Conservation (phyloP, 768 basidiomycete genomes). For the Trametes meyenii region DNA sequence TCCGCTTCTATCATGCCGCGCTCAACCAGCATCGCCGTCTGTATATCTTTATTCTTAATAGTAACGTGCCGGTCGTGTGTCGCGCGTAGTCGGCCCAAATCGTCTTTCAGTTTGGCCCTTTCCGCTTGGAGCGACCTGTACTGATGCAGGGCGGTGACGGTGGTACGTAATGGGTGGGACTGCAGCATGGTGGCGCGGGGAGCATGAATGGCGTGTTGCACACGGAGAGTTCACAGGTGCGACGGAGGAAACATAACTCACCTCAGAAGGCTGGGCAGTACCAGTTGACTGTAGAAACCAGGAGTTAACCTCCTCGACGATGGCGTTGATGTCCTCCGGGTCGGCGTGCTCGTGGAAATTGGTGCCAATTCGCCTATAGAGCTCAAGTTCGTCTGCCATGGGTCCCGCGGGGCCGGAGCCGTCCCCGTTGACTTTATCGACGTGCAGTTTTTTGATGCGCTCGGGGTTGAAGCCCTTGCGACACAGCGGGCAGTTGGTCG, state of each 20-base stretch:
- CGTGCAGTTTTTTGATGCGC: conserved; percentile 67
- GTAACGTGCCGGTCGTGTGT: conserved; percentile 22
- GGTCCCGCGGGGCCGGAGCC: background rate
- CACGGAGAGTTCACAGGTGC: background rate
- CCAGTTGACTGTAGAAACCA: conserved; percentile 35
- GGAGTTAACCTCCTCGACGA: conserved; percentile 51
- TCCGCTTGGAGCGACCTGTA: conserved; percentile 40
- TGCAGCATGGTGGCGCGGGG: conserved; percentile 21
- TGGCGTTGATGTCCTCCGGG: conserved; percentile 39
- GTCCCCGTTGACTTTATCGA: conserved; percentile 42
- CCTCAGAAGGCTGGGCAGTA: background rate
- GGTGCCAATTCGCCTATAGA: conserved; percentile 40
- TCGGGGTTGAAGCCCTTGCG: conserved; percentile 60
- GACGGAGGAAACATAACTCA: background rate
- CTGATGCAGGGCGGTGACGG: conserved; percentile 41
- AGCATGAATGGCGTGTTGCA: conserved; percentile 6
- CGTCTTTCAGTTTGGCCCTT: conserved; percentile 7
- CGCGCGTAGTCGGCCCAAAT: conserved; percentile 15
- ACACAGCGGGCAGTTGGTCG: conserved; percentile 66
- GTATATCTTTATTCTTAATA: conserved; percentile 25
- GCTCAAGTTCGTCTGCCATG: conserved; percentile 24
- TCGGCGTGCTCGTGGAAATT: conserved; percentile 38
- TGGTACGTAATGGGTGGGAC: conserved; percentile 37
- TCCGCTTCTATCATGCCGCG: conserved; percentile 19
- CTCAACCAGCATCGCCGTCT: conserved; percentile 23